Base-by-base conservation (phyloP, 2,329 filamentous ascomycete genomes). In the Cladophialophora psammophila region DNA sequence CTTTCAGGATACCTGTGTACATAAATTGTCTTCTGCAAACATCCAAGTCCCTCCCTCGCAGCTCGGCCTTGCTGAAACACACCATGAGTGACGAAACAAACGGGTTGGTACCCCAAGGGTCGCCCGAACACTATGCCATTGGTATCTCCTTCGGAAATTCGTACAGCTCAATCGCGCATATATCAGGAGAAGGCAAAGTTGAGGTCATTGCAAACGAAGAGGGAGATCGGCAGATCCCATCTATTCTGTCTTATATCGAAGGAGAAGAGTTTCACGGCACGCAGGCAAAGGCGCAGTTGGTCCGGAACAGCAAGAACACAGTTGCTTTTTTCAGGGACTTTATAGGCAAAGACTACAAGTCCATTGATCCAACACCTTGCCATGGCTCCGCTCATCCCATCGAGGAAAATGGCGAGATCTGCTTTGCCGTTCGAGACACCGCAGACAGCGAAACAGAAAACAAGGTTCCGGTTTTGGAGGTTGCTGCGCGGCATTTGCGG, bases 151-250 rank as follows among this genome's bases (percentile, higher is more conserved):
- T 98, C 85, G 95, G 95, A 82, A 99, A 98, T 85, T 94, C 93
- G 69, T 96, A 97, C 89, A 96, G 93, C 84, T 97, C 93, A 68
- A 97, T 99, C 82, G 94, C 94, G 75, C 93, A 90, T 79, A 96
- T 94, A 55, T 87, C 90, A 69, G 80, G 81, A 70, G 94, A 98
- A 77, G 94, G 96, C 81, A 96, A 96, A 85, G 90, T 93, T 72
- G 93, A 97, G 80, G 94, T 99, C 71, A 98, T 99, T 82, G 95
- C 95, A 77, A 98, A 99, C 83, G 95, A 98, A 84, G 95, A 98
- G 78, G 95, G 95, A 85, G 95, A 99, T 82, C 94, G 95, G 80
- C 94, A 98, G 81, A 99, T 99, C 72, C 95, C 95, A 72, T 92
- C 93, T 52, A 89, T 96, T 74, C 85, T 99, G 74, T 97, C 95